These are phyloP conservation scores for Monosporascus sp. DNA, from an alignment of 2,329 filamentous ascomycete genomes.

Conservation along the genomic window DNA sequence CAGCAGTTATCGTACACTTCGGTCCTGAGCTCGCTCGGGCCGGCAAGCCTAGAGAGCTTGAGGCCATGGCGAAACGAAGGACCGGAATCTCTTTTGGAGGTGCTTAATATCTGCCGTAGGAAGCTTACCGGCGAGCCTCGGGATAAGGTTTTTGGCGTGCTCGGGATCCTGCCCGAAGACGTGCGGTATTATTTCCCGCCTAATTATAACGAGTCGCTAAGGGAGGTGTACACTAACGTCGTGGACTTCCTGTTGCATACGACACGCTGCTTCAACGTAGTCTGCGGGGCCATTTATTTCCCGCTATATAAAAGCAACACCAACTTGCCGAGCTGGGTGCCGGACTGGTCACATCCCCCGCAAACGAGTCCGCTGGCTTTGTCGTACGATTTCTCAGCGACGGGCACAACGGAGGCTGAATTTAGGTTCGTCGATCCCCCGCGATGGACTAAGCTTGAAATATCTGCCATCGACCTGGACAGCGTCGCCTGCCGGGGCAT, in stretches of 20 bases:
- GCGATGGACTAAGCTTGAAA: constrained; percentile 21
- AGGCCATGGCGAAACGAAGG: not conserved
- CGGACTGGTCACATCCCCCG: constrained; percentile 30
- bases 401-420: constrained; percentile 8
- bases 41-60: constrained; percentile 8
- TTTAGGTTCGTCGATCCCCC: constrained; percentile 20
- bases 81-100: constrained; percentile 14
- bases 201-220: constrained; percentile 26
- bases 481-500: constrained; percentile 18
- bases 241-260: constrained; percentile 25
- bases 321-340: constrained; percentile 29
- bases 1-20: constrained; percentile 5
- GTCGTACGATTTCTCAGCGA: constrained; percentile 15
- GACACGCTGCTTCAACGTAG: constrained; percentile 24
- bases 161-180: constrained; percentile 25
- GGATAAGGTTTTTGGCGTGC: constrained; percentile 31
- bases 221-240: constrained; percentile 29
- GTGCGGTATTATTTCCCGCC: constrained; percentile 21
- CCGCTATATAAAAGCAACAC: constrained; percentile 17
- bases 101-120: constrained; percentile 19
- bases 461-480: constrained; percentile 26
- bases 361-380: constrained; percentile 13
- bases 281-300: constrained; percentile 30
- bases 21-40: constrained; percentile 12
- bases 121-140: constrained; percentile 24